Conservation (phyloP, 805 yeast species). For the Lipomyces spencermartinsiae region DNA sequence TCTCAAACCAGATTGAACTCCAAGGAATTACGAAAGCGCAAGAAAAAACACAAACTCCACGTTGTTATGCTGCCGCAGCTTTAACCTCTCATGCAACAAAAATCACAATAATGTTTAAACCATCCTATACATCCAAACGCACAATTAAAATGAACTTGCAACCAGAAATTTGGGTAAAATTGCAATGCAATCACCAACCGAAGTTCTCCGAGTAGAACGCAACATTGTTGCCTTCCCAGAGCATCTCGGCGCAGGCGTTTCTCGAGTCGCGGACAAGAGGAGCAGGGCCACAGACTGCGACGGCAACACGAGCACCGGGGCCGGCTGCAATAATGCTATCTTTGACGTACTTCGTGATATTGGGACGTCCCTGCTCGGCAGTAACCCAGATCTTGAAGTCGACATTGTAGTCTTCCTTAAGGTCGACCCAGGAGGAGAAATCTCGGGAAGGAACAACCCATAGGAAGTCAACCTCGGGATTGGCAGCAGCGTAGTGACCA, state of each 20-base stretch:
- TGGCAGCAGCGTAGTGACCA: slow-evolving; percentile 33
- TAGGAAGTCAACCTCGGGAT: slow-evolving; percentile 41
- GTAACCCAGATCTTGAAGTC: slow-evolving; percentile 44
- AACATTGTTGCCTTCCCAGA: slow-evolving; percentile 41
- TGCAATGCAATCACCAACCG: slow-evolving; percentile 40
- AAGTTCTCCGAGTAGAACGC: slow-evolving; percentile 44
- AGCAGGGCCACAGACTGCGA: slow-evolving; percentile 46
- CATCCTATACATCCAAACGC: too few relatives aligned
- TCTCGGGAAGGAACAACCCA: slow-evolving; percentile 45
- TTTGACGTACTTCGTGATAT: slow-evolving; percentile 39
- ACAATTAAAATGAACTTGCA: not conserved
- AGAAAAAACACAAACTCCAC: not conserved
- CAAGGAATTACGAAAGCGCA: not conserved
- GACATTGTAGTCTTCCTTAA: slow-evolving; percentile 38
- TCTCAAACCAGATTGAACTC: not conserved
- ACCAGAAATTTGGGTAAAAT: not conserved
- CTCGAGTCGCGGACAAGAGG: slow-evolving; percentile 43
- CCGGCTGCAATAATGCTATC: slow-evolving; percentile 38
- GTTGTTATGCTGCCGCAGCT: not conserved
- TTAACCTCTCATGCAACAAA: not conserved
- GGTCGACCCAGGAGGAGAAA: slow-evolving; percentile 43
- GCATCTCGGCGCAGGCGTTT: slow-evolving; percentile 42
- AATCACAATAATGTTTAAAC: not conserved
- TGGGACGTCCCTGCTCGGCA: slow-evolving; percentile 44
- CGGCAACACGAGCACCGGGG: slow-evolving; percentile 38